Base-by-base conservation (phyloP, 2,329 filamentous ascomycete genomes). In the Chalaropsis ovoidea region DNA sequence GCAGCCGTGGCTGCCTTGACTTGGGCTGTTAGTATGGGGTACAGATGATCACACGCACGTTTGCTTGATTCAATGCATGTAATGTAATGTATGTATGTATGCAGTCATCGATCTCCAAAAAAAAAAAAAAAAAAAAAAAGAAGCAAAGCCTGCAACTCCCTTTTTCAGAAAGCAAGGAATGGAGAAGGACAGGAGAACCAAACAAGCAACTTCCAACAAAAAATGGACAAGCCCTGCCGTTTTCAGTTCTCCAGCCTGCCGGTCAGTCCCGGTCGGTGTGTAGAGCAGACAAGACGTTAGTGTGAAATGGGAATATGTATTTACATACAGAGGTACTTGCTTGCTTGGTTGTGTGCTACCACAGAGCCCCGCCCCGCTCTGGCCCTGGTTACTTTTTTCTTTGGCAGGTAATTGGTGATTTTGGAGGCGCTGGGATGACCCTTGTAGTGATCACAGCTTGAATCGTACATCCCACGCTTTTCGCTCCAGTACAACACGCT, bases 401-500 rank as follows among this genome's bases (percentile, higher is more conserved):
- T n/a, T n/a, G 42, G 42, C 17, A n/a, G 22, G 15, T 56, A 56
- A 27, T 56, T 56, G 52, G 27, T 31, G 52, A 15, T 56, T 56
- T 17, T 31, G 24, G 15, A 56, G 31, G 24, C 52, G 27, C 52
- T n/a, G 5, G 52, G 52, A 35, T 56, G 10, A 7, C 31, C 52
- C 52, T 17, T 56, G 52, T 56, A 22, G 5, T 15, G 3, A 31
- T 56, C 17, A 31, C 52, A 56, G 52, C 52, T 56, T 35, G 52
- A 56, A 56, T 56, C 27, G 22, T 15, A 56, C 52, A 56, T 56
- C 52, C 52, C 52, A 56, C 52, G 52, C 52, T 56, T 31, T 56
- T 54, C n/a, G 7, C 2, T n/a, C n/a, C n/a, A n/a, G n/a, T n/a
- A n/a, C n/a, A n/a, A n/a, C n/a, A n/a, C n/a, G n/a, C n/a, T n/a